Base-by-base conservation (phyloP, 176 grass and related monocot genomes). In the Neostapfia colusana region DNA sequence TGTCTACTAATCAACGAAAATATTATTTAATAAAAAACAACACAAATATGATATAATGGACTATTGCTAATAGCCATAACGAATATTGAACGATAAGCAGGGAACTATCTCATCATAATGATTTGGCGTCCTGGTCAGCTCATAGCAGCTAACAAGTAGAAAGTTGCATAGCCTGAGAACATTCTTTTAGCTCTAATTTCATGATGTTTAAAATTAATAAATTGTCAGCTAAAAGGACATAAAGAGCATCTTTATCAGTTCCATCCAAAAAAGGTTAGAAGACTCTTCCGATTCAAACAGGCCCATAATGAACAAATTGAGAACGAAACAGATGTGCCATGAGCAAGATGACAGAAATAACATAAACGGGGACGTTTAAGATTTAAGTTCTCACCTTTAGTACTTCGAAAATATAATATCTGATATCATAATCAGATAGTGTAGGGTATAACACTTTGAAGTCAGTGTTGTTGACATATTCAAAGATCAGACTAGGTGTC, bases 381-480 rank as follows among this genome's bases (percentile, higher is more conserved):
- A 50, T 67, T 65, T 23, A 75, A 48, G 40, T 65, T 61, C 73
- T 87, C 87, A 77, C 95, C 95, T 95, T 95, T 24, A 98, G 72
- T 70, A 98, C 85, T 86, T 98, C 91, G 16, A 88, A 94, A 81
- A 95, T 95, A 76, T 98, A 98, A 73, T 88, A 98, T 83, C 91
- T 86, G 77, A 99, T 90, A 84, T 95, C 95, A 67, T 87, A 85
- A 74, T 99, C 91, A 14, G 89, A 88, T 73, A 95, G 85, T 45
- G 54, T 66, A 66, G 95, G 95, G 72, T 99, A 95, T n/a, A 98
- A 85, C 23, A 92, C 87, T 99, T 92, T 99, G 73, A 99, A 99
- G 86, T 99, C 95, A 38, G 82, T 88, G 73, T 99, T 95, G 64
- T 99, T 92, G 70, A 99, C 75, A 48, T 95, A 68, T 85, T 99